Evolutionary conservation across 1,284 basidiomycete species (phyloP), one percentile per base, ranked within the genome.

Genomic region (Microbotryum saponariae): DNA sequence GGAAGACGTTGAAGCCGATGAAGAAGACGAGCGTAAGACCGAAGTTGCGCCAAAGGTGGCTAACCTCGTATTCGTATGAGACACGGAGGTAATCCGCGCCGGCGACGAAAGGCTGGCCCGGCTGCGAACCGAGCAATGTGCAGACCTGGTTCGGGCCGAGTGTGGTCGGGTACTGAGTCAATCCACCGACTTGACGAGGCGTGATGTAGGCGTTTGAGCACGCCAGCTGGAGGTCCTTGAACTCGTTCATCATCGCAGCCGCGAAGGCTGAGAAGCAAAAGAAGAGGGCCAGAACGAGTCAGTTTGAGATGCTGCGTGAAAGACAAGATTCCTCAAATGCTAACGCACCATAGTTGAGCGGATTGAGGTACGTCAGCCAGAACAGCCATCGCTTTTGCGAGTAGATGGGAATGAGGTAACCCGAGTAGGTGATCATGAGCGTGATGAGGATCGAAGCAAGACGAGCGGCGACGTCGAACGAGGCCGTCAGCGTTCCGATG

Each of bases 151-250:
- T 75, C 0, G 78, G 75, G 0, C 78, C 73, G 51, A 76, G 76
- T 2, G 56, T 52, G 0, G 70, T 55, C 56, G 78, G 79, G 25
- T 71, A 61, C 57, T 72, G 77, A 6, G 75, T 65, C 10, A 72
- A 70, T 57, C 70, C 61, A 68, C 76, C 78, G 51, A 79, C 74
- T 68, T 79, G 78, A 65, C 76, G 73, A 1, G 89, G 89, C 23
- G 88, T 79, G 58, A 90, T 79, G 70, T 82, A 85, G 42, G 74
- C 77, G 16, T 84, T 83, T 71, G 88, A 84, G 69, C 89, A 91
- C 2, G 77, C 78, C 48, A 89, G 73, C 79, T 84, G 60, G 46
- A 58, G 63, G 8, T 59, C 51, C 31, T 62, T 59, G 60, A 81
- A 81, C 72, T 81, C 80, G 74, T 81, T 81, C 60, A 68, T 60